Conservation (phyloP, 345 rosid species). For the Gossypium australe region DNA sequence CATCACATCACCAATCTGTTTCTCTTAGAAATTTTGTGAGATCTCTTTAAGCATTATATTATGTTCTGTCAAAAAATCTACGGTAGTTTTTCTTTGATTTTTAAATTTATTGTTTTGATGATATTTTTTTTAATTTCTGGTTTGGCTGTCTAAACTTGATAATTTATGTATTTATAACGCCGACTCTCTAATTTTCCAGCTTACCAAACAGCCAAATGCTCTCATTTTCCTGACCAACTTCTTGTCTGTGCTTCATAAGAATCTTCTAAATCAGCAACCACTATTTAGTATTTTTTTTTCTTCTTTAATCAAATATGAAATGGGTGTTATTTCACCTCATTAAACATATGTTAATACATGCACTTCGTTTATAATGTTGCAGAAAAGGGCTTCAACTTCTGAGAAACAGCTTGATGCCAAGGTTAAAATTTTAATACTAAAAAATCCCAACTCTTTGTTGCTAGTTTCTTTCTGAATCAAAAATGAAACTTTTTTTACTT, state of each 20-base stretch:
- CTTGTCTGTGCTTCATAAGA: neutral
- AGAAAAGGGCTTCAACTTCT: conserved; percentile 82
- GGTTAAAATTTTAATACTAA: conserved; percentile 31
- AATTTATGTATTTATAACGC: neutral
- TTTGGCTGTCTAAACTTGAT: neutral
- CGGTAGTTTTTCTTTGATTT: neutral
- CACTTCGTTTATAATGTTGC: conserved; percentile 28
- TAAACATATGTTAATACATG: neutral
- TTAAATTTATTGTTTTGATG: neutral
- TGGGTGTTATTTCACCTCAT: neutral
- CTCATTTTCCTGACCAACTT: conserved; percentile 21
- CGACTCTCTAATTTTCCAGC: neutral
- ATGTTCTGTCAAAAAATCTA: neutral
- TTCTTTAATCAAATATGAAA: neutral
- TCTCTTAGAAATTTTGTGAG: conserved; percentile 23
- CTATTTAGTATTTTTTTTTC: neutral
- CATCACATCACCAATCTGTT: conserved; percentile 20
- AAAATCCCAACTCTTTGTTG: neutral
- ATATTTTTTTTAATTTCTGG: neutral
- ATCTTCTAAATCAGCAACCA: conserved; percentile 10
- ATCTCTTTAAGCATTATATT: conserved; percentile 8
- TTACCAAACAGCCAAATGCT: conserved; percentile 9
- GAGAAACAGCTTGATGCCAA: conserved; percentile 88
- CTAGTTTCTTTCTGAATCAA: conserved; percentile 3
- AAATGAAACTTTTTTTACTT: neutral